Conservation (phyloP, 176 grass and related monocot species). For the Lolium rigidum region DNA sequence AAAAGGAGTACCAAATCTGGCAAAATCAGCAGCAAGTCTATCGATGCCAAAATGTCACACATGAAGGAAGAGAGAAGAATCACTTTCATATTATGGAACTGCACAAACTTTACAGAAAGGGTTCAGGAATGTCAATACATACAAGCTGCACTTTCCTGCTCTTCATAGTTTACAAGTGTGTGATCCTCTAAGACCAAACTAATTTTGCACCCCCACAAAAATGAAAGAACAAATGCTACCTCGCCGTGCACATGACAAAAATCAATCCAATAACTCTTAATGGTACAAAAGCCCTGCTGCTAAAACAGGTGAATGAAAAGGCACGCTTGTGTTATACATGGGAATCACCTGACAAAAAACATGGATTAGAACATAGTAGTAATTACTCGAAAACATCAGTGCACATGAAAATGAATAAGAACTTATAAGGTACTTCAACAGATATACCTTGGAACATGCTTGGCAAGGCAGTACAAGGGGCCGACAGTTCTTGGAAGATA, state of each 20-base stretch:
- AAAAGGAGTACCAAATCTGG: too few species aligned
- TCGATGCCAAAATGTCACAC: neutral
- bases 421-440: neutral
- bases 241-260: constrained; percentile 33
- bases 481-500: constrained; percentile 1
- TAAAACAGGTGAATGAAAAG: constrained; percentile 3
- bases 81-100: neutral
- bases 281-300: constrained; percentile 37
- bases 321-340: constrained; percentile 35
- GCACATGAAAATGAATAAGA: constrained; percentile 10
- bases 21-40: neutral
- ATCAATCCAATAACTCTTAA: constrained; percentile 23
- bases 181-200: neutral
- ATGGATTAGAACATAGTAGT: neutral
- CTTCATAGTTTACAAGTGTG: constrained; percentile 42
- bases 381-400: neutral
- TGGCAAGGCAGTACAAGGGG: neutral
- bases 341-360: constrained; percentile 46
- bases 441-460: constrained; percentile 37
- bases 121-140: constrained; percentile 20
- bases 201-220: constrained; percentile 32
- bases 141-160: constrained; percentile 25
- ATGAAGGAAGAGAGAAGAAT: neutral
- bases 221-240: constrained; percentile 36
- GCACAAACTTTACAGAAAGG: neutral